Evolutionary conservation across 1,139 yeast genomes (phyloP).

Genomic region (Nakaseomyces uthaithaninus): DNA sequence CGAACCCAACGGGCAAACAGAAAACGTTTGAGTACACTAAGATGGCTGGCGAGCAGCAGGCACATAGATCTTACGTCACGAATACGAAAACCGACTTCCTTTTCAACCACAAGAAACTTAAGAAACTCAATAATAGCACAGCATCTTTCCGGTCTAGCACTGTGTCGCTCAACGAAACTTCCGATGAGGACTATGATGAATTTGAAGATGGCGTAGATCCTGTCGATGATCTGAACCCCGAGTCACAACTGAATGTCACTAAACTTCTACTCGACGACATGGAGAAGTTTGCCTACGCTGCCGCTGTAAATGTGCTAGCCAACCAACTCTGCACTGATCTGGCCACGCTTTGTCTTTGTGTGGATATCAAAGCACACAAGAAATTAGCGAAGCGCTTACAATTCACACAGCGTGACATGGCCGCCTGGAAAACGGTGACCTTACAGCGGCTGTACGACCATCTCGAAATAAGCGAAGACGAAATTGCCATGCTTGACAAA

Average conservation of each 20-base stretch:
- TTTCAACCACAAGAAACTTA: conserved; percentile 38
- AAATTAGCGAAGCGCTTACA: conserved; percentile 54
- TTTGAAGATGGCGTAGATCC: conserved; percentile 38
- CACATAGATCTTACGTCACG: conserved; percentile 62
- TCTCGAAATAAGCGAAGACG: conserved; percentile 63
- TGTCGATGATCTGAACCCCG: conserved; percentile 38
- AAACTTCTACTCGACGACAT: conserved; percentile 72
- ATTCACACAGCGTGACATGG: conserved; percentile 69
- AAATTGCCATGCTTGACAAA: conserved; percentile 80
- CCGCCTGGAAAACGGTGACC: conserved; percentile 75
- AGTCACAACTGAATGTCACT: conserved; percentile 68
- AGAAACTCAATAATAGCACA: conserved; percentile 15
- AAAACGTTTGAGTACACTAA: conserved; percentile 69
- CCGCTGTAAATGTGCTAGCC: conserved; percentile 65
- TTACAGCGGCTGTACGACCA: conserved; percentile 73
- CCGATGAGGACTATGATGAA: conserved; percentile 29
- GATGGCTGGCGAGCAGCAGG: conserved; percentile 81
- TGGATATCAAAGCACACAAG: conserved; percentile 37
- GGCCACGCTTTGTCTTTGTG: conserved; percentile 50
- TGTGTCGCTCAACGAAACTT: conserved; percentile 9
- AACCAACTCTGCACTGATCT: conserved; percentile 77
- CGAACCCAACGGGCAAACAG: conserved; percentile 19
- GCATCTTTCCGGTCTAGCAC: conserved; percentile 10
- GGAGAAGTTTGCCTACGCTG: conserved; percentile 88
- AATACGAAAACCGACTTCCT: conserved; percentile 80